A percentile compares a stretch with the other conserved stretches of the same genome.
Evolutionary conservation across 2,329 filamentous ascomycete genomes (phyloP).

Genomic region (Xylariales sp.): DNA sequence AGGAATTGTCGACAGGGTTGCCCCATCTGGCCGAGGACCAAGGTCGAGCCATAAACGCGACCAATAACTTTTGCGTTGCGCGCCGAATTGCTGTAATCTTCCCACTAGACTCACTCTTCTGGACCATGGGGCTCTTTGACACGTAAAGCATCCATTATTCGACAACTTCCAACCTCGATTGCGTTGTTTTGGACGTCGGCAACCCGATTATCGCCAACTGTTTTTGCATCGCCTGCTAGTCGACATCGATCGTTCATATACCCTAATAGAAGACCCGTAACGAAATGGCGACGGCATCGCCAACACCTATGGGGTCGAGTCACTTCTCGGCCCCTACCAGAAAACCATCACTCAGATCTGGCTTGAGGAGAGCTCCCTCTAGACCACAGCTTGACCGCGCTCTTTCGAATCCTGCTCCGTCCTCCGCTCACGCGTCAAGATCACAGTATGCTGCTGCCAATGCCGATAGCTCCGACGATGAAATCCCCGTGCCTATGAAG

Average conservation of each 20-base stretch:
- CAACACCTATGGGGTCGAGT: constrained; percentile 46
- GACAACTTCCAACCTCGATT: constrained; percentile 23
- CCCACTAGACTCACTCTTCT: constrained; percentile 26
- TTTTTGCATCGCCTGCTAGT: constrained; percentile 23
- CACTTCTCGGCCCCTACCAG: constrained; percentile 42
- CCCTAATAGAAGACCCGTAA: too few species aligned
- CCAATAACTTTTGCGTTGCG: constrained; percentile 25
- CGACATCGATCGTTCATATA: not conserved
- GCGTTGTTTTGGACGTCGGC: constrained; percentile 4
- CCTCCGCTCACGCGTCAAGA: constrained; percentile 26
- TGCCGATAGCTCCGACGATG: constrained; percentile 84
- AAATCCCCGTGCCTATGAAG: constrained; percentile 87
- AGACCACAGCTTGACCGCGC: constrained; percentile 39
- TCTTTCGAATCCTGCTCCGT: constrained; percentile 38
- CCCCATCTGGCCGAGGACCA: constrained; percentile 1
- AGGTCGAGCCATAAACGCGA: constrained; percentile 17
- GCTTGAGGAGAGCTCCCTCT: constrained; percentile 45
- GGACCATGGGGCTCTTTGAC: constrained; percentile 34
- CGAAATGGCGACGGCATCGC: constrained; percentile 23
- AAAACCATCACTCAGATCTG: constrained; percentile 53
- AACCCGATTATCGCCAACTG: constrained; percentile 11
- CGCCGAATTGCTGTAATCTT: constrained; percentile 32
- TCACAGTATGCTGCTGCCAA: constrained; percentile 52
- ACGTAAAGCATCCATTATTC: constrained; percentile 34
- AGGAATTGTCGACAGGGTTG: constrained; percentile 8